Evolutionary conservation across 176 grass and related monocot genomes (phyloP).

Genomic region (Zea luxurians): DNA sequence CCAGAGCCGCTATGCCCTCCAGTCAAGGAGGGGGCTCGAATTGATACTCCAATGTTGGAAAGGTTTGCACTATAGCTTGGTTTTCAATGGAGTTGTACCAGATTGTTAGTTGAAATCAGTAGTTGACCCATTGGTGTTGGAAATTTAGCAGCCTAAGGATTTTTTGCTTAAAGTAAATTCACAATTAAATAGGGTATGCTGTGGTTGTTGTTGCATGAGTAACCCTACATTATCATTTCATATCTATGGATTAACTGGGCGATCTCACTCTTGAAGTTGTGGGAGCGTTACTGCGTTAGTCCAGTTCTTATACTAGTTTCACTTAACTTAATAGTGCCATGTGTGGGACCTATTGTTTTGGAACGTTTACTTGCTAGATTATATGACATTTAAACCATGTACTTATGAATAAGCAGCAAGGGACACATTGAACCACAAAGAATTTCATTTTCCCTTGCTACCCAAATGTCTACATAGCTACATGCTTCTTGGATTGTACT

Average conservation of each 20-base stretch:
- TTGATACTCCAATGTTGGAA: conserved; percentile 63
- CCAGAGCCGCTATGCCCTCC: conserved; percentile 85
- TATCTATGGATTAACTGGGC: background rate
- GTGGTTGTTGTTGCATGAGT: conserved; percentile 13
- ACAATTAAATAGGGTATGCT: conserved; percentile 1
- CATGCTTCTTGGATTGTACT: background rate
- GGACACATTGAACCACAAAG: background rate
- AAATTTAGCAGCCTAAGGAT: background rate
- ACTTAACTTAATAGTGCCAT: background rate
- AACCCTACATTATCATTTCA: background rate
- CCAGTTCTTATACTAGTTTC: conserved; percentile 5
- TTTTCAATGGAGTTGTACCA: background rate
- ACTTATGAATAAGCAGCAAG: conserved; percentile 1
- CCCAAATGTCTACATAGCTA: conserved; percentile 29
- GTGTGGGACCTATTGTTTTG: background rate
- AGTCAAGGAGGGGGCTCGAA: conserved; percentile 53
- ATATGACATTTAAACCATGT: background rate
- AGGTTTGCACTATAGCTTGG: conserved; percentile 54
- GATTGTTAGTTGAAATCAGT: background rate
- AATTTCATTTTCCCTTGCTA: background rate
- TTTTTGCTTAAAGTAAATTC: conserved; percentile 15
- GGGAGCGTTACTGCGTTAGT: background rate
- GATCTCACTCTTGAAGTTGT: background rate
- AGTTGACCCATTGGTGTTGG: background rate
- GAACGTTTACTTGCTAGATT: background rate